Evolutionary conservation across 164 flowering plant species (phyloP).

Genomic region (Sextonia rubra): DNA sequence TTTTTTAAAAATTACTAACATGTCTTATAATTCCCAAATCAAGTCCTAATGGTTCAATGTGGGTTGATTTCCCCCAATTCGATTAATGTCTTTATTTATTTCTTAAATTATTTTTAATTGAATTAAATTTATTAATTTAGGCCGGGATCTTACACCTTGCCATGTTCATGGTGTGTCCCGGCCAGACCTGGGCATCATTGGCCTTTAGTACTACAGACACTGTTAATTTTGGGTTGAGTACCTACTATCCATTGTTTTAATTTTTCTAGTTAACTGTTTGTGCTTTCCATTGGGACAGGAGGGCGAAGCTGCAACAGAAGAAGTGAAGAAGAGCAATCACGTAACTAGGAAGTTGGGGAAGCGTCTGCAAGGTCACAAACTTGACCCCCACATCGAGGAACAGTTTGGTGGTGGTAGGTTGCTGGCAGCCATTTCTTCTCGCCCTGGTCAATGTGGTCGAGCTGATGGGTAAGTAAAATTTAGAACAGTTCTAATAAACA

Average conservation of each 20-base stretch:
- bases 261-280: neutral
- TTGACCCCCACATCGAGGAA: slow-evolving; percentile 16
- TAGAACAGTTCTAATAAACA: neutral
- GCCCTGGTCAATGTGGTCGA: slow-evolving; percentile 22
- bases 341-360: slow-evolving; percentile 13
- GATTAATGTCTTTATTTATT: too few relatives aligned
- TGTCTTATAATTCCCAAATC: too few relatives aligned
- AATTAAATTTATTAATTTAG: too few relatives aligned
- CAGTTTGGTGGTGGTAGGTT: slow-evolving; percentile 18
- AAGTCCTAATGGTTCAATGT: too few relatives aligned
- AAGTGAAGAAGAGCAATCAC: slow-evolving; percentile 19
- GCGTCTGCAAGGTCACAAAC: slow-evolving; percentile 18
- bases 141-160: too few relatives aligned
- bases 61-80: too few relatives aligned
- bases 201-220: neutral
- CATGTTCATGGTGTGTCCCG: too few relatives aligned
- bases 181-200: too few relatives aligned
- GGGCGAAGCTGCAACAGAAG: slow-evolving; percentile 12
- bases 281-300: slow-evolving; percentile 5
- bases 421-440: slow-evolving; percentile 17
- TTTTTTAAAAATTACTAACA: too few relatives aligned
- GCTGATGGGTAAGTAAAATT: slow-evolving; percentile 19
- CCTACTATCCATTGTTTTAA: neutral
- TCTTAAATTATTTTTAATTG: too few relatives aligned
- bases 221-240: neutral